Base-by-base conservation (phyloP, 2,329 filamentous ascomycete species). In the Penicillium sp. region DNA sequence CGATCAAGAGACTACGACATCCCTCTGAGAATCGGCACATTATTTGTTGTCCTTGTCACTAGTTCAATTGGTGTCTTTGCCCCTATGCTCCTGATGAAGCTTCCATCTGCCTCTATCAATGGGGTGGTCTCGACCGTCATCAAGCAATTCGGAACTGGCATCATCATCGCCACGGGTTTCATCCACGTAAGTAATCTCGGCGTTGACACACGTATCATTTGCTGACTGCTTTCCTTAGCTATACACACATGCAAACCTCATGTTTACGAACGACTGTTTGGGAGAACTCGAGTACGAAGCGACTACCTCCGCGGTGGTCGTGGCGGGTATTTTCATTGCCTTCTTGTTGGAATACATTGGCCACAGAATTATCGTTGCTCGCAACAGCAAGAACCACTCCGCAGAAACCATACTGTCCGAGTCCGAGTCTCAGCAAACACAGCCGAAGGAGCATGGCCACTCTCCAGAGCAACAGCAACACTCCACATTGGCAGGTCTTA, bases 321-420 rank as follows among this genome's bases (percentile, higher is more conserved):
- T 89, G 80, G 85, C 81, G 0, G 86, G 86, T 0, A 69, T 88
- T 1, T 84, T 88, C 64, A 56, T 88, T 3, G 83, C 85, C 0
- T 89, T 88, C 65, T 59, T 86, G 2, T 74, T 87, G 32, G 86
- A 90, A 61, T 88, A 81, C 58, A 54, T 79, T 12, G 81, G 83
- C 37, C 77, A 82, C 34, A 78, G 84, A 1, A 65, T 84, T 41
- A 73, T 84, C 1, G 59, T 57, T 10, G 55, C 62, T 7, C 58
- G 55, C 19, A 43, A 19, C 43, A 48, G 2, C 60, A 67, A 28
- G 31, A 41, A 10, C 1, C 17, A 0, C 6, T 12, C 17, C 9
- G 9, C n/a, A 4, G 48, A 42, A 58, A 54, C 28, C 34, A 51
- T n/a, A 39, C 41, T 45, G 7, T 48, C 50, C 17, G 43, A 51